Base-by-base conservation (phyloP, 2,329 filamentous ascomycete species). In the Achaetomium macrosporum region DNA sequence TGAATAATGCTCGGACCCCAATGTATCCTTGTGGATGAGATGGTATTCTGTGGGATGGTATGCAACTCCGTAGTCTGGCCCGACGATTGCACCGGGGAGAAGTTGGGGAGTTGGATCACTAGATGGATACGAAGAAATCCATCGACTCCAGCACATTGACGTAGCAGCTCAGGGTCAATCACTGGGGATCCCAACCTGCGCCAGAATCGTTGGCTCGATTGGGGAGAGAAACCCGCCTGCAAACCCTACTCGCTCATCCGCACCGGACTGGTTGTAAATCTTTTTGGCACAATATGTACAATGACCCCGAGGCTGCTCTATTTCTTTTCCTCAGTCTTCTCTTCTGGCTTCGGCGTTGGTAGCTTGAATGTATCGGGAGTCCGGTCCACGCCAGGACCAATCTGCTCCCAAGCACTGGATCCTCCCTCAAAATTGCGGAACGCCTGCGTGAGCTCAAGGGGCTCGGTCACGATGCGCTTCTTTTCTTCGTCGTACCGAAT, bases 401-500 rank as follows among this genome's bases (percentile, higher is more conserved):
- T 72, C 60, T 79, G 82, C 75, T 84, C 82, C 82, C 82, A 85
- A 13, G 80, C 80, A 59, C 84, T 83, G 43, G 83, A 84, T 52
- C 90, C 90, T 57, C 91, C 90, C 74, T 96, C 91, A 67, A 99
- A 99, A 76, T 99, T 97, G 64, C 93, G 85, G 84, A 95, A 99
- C 8, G 95, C 93, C 74, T 99, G 93, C 13, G 93, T 97, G 72
- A 99, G 81, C 77, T 99, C 93, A 46, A 99, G 78, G 39, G 95
- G 93, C 78, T 99, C 95, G 31, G 95, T 92, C 56, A 99, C 92
- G 68, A 99, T 96, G 58, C 93, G 84, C 84, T 99, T 99, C 88
- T 96, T 99, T 81, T 99, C 95, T 75, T 99, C 93, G 63, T 99
- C 93, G 68, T 95, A 99, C 67, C 93, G 82, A 62, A 99, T 87